These are phyloP conservation scores for Globisporangium parvum DNA, from an alignment of 352 stramenopile genomes.

Conservation along the genomic window DNA sequence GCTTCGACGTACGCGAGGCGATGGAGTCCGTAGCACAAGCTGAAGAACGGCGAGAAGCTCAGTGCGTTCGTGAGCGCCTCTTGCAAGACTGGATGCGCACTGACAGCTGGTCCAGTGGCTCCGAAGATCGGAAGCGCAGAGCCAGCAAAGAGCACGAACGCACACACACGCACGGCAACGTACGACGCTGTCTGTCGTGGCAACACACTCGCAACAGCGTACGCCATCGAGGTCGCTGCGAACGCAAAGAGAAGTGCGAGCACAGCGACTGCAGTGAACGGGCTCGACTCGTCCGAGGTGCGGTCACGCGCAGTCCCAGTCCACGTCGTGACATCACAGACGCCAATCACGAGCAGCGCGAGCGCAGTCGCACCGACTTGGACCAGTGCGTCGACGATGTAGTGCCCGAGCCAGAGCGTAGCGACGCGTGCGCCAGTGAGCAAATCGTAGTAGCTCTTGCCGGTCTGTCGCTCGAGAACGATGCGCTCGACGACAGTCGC, in stretches of 20 bases:
- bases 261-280: slow-evolving; percentile 12
- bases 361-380: slow-evolving; percentile 62
- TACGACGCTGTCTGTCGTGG: not conserved
- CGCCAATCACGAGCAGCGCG: slow-evolving; percentile 27
- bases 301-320: slow-evolving; percentile 23
- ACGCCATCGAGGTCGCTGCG: slow-evolving; percentile 15
- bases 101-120: slow-evolving; percentile 1
- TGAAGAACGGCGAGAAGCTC: slow-evolving; percentile 23
- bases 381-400: slow-evolving; percentile 85
- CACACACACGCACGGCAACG: slow-evolving; percentile 9
- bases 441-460: slow-evolving; percentile 76
- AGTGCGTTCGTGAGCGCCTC: slow-evolving; percentile 14
- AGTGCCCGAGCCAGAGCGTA: slow-evolving; percentile 94
- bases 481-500: slow-evolving; percentile 89
- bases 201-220: slow-evolving; percentile 16
- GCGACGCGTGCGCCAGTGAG: slow-evolving; percentile 87
- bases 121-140: slow-evolving; percentile 16
- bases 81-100: not conserved
- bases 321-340: slow-evolving; percentile 28
- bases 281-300: slow-evolving; percentile 9
- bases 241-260: slow-evolving; percentile 19
- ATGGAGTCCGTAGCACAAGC: slow-evolving; percentile 15
- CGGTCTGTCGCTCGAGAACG: slow-evolving; percentile 79
- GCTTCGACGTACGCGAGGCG: slow-evolving; percentile 8
- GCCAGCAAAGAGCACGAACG: slow-evolving; percentile 12